Evolutionary conservation across 768 basidiomycete genomes (phyloP), one percentile per base, ranked within the genome.

Genomic region (Lactarius vividus): DNA sequence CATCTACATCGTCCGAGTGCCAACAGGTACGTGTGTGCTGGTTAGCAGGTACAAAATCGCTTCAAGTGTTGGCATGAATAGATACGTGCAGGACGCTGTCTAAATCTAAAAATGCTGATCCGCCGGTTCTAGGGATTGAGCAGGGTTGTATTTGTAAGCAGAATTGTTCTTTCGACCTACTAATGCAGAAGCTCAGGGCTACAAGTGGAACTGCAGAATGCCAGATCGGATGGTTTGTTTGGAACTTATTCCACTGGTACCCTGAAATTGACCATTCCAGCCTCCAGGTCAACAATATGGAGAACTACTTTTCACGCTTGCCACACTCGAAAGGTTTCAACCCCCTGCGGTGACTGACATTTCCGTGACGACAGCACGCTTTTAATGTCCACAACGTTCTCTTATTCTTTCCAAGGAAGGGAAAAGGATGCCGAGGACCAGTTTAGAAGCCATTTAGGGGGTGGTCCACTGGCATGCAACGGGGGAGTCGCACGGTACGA

Each of bases 1-100:
- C 61, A 87, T 91, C 72, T 83, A 88, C 67, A 83, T 91, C 69
- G 77, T 91, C 37, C 87, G 88, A 0, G 77, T 83, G 0, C 84
- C 87, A 0, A 88, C 9, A 9, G 33, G 33, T 33, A 33, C 33
- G 33, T 33, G 33, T 33, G 33, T 33, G 9, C 33, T 33, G 33
- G 33, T 33, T 33, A 33, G 33, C 33, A 9, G 9, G 33, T 9
- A 33, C 33, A 7, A 7, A 33, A 33, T 33, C 33, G 33, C 33
- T 9, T 33, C n/a, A n/a, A n/a, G 93, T 0, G 77, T 93, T 35
- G 93, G 94, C 73, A 87, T 92, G 83, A 92, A 93, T 73, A 78
- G 89, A 83, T 88, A 71, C 63, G 72, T 64, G 61, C 49, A 2
- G 4, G 15, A 1, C 40, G 16, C 13, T n/a, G 35, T 9, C 9